Conservation (phyloP, 345 rosid species). For the Pistacia integerrima region DNA sequence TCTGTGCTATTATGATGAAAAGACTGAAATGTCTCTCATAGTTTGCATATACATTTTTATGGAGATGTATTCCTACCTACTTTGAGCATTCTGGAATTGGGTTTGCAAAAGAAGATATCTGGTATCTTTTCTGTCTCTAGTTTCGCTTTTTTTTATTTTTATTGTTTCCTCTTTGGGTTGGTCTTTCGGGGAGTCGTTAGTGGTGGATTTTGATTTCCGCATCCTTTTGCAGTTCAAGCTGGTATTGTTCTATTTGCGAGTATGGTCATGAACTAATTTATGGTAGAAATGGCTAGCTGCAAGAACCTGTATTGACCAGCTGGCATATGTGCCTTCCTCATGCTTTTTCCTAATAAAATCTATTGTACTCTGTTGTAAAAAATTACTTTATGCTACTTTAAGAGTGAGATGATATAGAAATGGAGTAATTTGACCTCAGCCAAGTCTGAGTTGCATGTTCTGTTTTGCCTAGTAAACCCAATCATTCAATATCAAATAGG, state of each 20-base stretch:
- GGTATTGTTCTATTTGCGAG: neutral
- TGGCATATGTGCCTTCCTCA: neutral
- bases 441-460: neutral
- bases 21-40: neutral
- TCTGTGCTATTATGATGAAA: neutral
- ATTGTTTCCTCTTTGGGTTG: neutral
- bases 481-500: neutral
- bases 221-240: neutral
- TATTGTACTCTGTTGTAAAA: neutral
- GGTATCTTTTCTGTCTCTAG: neutral
- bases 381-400: neutral
- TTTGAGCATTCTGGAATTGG: neutral
- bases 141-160: neutral
- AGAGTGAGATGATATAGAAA: neutral
- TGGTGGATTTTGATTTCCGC: neutral
- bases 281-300: neutral
- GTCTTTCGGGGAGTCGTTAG: neutral
- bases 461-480: neutral
- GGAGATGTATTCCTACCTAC: neutral
- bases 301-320: neutral
- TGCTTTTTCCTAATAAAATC: neutral
- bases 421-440: neutral
- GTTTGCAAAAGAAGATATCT: neutral
- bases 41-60: neutral
- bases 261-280: neutral